phyloP scores from a whole-genome alignment of 1,284 basidiomycete species.

The Salmacisia buchloeana region DNA sequence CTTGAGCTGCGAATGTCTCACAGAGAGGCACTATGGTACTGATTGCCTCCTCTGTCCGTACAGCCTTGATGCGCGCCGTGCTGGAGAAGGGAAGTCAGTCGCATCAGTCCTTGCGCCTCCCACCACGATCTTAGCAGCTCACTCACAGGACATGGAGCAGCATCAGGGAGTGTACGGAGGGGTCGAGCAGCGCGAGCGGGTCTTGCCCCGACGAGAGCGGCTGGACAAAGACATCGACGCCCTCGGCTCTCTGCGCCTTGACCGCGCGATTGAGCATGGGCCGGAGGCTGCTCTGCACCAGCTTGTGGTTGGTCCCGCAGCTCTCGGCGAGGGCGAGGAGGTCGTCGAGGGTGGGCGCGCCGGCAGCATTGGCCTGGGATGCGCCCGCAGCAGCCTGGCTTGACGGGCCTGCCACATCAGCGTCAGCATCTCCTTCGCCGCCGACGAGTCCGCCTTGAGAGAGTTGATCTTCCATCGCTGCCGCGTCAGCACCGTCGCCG shows the following conservation, averaged over 20 bases:
- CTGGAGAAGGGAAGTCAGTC: not conserved
- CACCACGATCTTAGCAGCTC: not conserved
- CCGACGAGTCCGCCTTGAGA: too few species aligned
- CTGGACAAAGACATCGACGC: constrained; percentile 16
- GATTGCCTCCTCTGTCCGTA: constrained; percentile 14
- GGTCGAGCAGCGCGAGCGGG: constrained; percentile 23
- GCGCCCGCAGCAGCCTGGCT: too few species aligned
- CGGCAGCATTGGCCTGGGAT: too few species aligned
- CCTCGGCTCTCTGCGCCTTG: not conserved
- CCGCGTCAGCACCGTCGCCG: too few species aligned
- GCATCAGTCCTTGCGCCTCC: too few species aligned
- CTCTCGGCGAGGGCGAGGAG: constrained; percentile 26
- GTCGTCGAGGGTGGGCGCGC: constrained; percentile 20
- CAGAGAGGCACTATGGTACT: constrained; percentile 8
- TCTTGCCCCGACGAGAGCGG: constrained; percentile 20
- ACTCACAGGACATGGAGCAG: constrained; percentile 29
- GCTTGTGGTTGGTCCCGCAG: constrained; percentile 14
- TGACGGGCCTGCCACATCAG: too few species aligned
- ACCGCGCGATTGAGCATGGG: constrained; percentile 23
- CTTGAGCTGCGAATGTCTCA: not conserved
- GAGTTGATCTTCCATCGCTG: too few species aligned
- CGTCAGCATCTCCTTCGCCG: too few species aligned
- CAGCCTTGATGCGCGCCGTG: not conserved
- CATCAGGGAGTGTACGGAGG: constrained; percentile 21
- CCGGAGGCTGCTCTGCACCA: constrained; percentile 18